Percentiles rank a stretch among this genome's conserved stretches.
phyloP scores from a whole-genome alignment of 768 basidiomycete genomes.

The Sarcodon sp. region DNA sequence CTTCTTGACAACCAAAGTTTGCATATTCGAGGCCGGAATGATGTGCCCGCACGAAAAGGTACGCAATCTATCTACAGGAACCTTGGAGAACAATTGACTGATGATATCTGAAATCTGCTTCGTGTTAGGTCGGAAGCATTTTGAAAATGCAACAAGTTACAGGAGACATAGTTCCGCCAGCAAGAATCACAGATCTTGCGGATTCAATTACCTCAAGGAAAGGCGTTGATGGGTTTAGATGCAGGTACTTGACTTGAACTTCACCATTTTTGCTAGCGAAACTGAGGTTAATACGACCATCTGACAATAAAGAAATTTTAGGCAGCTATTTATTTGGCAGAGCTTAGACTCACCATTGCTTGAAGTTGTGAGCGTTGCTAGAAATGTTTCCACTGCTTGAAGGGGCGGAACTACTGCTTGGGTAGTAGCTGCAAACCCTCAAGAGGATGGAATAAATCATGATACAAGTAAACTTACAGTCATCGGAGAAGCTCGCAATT shows the following conservation, averaged over 20 bases:
- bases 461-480: neutral
- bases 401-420: conserved; percentile 43
- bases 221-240: conserved; percentile 81
- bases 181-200: conserved; percentile 78
- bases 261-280: conserved; percentile 24
- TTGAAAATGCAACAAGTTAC: conserved; percentile 23
- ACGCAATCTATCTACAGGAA: conserved; percentile 48
- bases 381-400: conserved; percentile 69
- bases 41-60: conserved; percentile 91
- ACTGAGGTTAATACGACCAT: conserved; percentile 56
- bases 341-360: conserved; percentile 44
- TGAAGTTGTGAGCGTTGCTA: conserved; percentile 63
- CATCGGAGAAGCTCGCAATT: conserved; percentile 77
- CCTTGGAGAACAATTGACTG: conserved; percentile 61
- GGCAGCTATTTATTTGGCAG: neutral
- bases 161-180: conserved; percentile 99
- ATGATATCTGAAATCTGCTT: conserved; percentile 77
- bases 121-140: neutral
- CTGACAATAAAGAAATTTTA: conserved; percentile 20
- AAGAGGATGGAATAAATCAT: neutral
- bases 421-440: neutral
- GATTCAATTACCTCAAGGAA: conserved; percentile 76
- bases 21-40: conserved; percentile 69
- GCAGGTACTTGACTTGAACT: conserved; percentile 77
- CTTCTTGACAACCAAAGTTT: conserved; percentile 57